A percentile compares a stretch with the other conserved stretches of the same genome.
phyloP scores from a whole-genome alignment of 129 eudicot species.

The Scalesia atractyloides region DNA sequence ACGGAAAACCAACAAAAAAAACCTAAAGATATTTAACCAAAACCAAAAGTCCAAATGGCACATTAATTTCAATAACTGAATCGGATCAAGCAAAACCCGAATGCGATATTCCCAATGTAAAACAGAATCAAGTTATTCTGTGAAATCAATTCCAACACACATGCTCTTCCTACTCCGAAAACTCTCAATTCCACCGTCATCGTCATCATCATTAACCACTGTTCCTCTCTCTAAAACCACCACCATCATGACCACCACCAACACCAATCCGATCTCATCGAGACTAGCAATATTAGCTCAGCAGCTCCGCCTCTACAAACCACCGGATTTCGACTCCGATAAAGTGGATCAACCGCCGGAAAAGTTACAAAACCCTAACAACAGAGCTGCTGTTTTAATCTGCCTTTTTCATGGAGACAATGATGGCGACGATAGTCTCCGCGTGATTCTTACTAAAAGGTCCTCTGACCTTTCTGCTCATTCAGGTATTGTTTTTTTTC shows the following conservation, averaged over 20 bases:
- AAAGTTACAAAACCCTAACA: slow-evolving; percentile 33
- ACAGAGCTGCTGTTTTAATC: slow-evolving; percentile 80
- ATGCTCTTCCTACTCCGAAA: not conserved
- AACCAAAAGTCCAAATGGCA: too few relatives aligned
- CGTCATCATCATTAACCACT: not conserved
- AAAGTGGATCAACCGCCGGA: slow-evolving; percentile 38
- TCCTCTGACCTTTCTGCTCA: slow-evolving; percentile 78
- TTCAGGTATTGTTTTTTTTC: slow-evolving; percentile 45
- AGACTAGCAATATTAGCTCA: slow-evolving; percentile 45
- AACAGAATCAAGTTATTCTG: too few relatives aligned
- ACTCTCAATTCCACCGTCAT: not conserved
- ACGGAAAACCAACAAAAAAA: too few relatives aligned
- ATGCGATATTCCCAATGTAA: too few relatives aligned
- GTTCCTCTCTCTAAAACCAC: slow-evolving; percentile 8
- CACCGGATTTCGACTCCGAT: slow-evolving; percentile 38
- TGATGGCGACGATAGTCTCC: slow-evolving; percentile 44
- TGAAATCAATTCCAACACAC: not conserved
- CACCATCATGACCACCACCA: slow-evolving; percentile 26
- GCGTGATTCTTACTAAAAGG: slow-evolving; percentile 84
- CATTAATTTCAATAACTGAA: too few relatives aligned
- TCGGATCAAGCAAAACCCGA: too few relatives aligned
- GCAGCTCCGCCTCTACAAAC: slow-evolving; percentile 71
- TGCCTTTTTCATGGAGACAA: slow-evolving; percentile 69
- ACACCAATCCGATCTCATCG: slow-evolving; percentile 18
- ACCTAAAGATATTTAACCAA: too few relatives aligned